phyloP scores from a whole-genome alignment of 495 filamentous ascomycete species.

The Tetracladium marchalianum region DNA sequence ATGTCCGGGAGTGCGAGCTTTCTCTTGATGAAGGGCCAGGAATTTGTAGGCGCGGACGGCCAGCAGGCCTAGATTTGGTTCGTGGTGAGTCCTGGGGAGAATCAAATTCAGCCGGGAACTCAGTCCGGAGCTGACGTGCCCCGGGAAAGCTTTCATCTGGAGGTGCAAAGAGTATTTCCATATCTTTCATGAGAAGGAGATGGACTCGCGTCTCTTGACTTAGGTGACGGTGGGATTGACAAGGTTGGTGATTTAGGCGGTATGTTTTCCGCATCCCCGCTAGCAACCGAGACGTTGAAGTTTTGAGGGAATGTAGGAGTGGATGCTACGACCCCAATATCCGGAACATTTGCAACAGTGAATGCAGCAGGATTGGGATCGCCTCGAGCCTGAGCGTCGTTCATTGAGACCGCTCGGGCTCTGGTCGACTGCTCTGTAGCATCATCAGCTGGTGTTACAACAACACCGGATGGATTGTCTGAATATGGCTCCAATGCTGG shows the following conservation, averaged over 20 bases:
- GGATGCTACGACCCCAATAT: slow-evolving; percentile 18
- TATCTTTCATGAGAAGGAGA: slow-evolving; percentile 8
- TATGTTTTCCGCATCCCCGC: neutral
- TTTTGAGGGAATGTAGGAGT: slow-evolving; percentile 12
- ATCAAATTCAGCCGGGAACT: neutral
- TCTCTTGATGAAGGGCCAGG: slow-evolving; percentile 15
- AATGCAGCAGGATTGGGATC: slow-evolving; percentile 7
- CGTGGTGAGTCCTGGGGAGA: slow-evolving; percentile 27
- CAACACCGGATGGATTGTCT: slow-evolving; percentile 8
- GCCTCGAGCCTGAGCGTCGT: slow-evolving; percentile 33
- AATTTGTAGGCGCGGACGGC: slow-evolving; percentile 14
- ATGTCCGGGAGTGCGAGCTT: slow-evolving; percentile 9
- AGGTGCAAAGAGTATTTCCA: slow-evolving; percentile 15
- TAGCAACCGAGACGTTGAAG: neutral
- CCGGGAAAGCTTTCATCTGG: slow-evolving; percentile 18
- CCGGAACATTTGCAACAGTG: slow-evolving; percentile 12
- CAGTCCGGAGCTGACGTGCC: slow-evolving; percentile 10
- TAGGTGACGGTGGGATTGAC: slow-evolving; percentile 30
- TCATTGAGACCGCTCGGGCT: slow-evolving; percentile 56
- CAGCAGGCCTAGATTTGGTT: slow-evolving; percentile 13
- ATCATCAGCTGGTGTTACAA: slow-evolving; percentile 10
- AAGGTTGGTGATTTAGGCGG: slow-evolving; percentile 20
- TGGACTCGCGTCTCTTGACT: slow-evolving; percentile 16
- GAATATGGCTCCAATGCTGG: slow-evolving; percentile 11
- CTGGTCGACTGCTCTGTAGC: slow-evolving; percentile 5